Conservation (phyloP, 441 rosid species). For the Pelargonium fulgidum region DNA sequence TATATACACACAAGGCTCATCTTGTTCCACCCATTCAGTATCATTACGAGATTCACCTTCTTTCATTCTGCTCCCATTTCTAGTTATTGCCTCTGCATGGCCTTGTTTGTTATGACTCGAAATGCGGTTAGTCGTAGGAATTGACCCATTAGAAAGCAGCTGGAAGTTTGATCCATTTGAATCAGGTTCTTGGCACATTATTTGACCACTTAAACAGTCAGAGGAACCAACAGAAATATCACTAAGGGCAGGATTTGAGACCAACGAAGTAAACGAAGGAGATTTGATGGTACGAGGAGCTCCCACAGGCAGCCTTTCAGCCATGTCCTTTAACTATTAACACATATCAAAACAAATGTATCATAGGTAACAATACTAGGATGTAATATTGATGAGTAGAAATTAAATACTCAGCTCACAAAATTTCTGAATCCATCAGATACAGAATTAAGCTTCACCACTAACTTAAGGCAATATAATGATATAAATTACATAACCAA, state of each 20-base stretch:
- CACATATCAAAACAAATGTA: conserved; percentile 8
- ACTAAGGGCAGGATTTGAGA: conserved; percentile 45
- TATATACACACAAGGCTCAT: conserved; percentile 88
- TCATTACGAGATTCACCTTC: conserved; percentile 59
- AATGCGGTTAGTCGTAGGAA: conserved; percentile 33
- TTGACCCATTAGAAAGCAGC: conserved; percentile 48
- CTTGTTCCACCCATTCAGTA: conserved; percentile 92
- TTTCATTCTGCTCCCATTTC: conserved; percentile 44
- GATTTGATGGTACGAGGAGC: conserved; percentile 50
- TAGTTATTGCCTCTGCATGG: conserved; percentile 40
- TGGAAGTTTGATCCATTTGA: conserved; percentile 37
- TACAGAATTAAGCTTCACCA: too few species aligned
- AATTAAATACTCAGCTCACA: not conserved
- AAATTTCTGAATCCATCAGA: too few species aligned
- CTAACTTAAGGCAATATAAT: not conserved
- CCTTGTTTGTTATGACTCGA: conserved; percentile 35
- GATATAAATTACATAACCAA: too few species aligned
- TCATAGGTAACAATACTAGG: conserved; percentile 9
- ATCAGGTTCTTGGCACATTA: conserved; percentile 43
- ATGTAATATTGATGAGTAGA: not conserved
- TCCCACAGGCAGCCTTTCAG: conserved; percentile 81
- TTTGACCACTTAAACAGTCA: conserved; percentile 43
- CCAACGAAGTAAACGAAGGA: conserved; percentile 43
- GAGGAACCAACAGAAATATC: conserved; percentile 41
- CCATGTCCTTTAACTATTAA: conserved; percentile 76